Base-by-base conservation (phyloP, 2,329 filamentous ascomycete species). In the Domatiomyces globalis region DNA sequence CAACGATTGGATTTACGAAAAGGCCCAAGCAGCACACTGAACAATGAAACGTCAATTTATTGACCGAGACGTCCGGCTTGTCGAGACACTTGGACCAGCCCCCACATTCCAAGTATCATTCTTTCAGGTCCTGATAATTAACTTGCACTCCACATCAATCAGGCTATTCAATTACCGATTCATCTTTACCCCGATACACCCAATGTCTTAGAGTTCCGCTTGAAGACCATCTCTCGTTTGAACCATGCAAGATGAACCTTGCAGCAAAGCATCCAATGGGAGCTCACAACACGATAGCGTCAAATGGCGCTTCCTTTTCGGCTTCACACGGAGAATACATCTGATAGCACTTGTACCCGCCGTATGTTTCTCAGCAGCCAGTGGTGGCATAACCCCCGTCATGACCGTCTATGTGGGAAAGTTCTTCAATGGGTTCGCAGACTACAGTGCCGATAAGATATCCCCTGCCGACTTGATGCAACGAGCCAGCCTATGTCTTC, bases 1-100 rank as follows among this genome's bases (percentile, higher is more conserved):
- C 53, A 98, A 98, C 64, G 92, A 98, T 69, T 98, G 92, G 92
- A 81, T 98, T 56, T 92, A 90, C 68, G 89, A 96, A 71, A 77
- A 86, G 66, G 79, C 83, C 1, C 81, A 90, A 62, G 74, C 76
- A 51, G 73, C 5, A 15, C n/a, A 44, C 39, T 42, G 49, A 51
- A n/a, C 27, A 46, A 22, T 44, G 19, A 25, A 29, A 45, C 27
- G 19, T 15, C 18, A n/a, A 27, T 39, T 19, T n/a, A 50, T 20
- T 10, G 39, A 18, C 12, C 39, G 17, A 33, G 20, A 18, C 10
- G 33, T 8, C 27, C 19, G 36, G 51, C 2, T 33, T 33, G 29
- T 33, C 10, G 29, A 33, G 8, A 12, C 29, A 33, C 10, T 33
- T 33, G 29, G 29, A 33, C 10, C 29, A 33, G 29, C 10, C 29